A percentile compares a stretch with the other conserved stretches of the same genome.
Conservation (phyloP, 2,329 filamentous ascomycete genomes). For the Orbilia oligospora region DNA sequence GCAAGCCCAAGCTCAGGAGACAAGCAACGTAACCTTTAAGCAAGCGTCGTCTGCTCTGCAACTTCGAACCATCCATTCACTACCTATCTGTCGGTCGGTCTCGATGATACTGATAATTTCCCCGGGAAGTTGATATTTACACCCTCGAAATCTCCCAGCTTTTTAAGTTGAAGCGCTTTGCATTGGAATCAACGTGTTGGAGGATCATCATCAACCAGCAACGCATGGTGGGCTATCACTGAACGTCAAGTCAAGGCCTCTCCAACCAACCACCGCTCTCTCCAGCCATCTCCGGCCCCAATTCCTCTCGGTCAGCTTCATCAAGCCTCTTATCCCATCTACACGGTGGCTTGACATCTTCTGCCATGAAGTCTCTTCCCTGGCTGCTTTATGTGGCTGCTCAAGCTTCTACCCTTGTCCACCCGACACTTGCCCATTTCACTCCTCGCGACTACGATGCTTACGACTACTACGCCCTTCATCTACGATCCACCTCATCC, state of each 20-base stretch:
- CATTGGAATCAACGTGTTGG: conserved; percentile 5
- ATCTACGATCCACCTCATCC: conserved; percentile 77
- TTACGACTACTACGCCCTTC: conserved; percentile 93
- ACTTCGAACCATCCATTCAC: not conserved
- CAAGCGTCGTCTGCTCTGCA: conserved; percentile 20
- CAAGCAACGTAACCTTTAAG: conserved; percentile 41
- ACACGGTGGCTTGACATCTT: conserved; percentile 16
- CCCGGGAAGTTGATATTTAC: no score
- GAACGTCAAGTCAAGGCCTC: conserved; percentile 41
- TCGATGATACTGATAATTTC: no score
- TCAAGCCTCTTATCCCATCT: not conserved
- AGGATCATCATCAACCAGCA: conserved; percentile 31
- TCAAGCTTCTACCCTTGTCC: conserved; percentile 46
- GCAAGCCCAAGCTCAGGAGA: conserved; percentile 40
- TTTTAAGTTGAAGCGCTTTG: not conserved
- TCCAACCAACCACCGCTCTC: conserved; percentile 10
- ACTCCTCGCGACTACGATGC: conserved; percentile 79
- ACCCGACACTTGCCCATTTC: conserved; percentile 63
- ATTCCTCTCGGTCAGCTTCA: conserved; percentile 6
- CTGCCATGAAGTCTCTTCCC: conserved; percentile 52
- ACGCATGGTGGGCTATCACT: conserved; percentile 34
- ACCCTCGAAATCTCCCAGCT: no score
- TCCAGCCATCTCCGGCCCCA: not conserved
- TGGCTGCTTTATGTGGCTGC: conserved; percentile 44
- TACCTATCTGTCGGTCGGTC: not conserved